A percentile compares a stretch with the other conserved stretches of the same genome.
Evolutionary conservation across 176 grass and related monocot species (phyloP).

Genomic region (Echinochloa phyllopogon): DNA sequence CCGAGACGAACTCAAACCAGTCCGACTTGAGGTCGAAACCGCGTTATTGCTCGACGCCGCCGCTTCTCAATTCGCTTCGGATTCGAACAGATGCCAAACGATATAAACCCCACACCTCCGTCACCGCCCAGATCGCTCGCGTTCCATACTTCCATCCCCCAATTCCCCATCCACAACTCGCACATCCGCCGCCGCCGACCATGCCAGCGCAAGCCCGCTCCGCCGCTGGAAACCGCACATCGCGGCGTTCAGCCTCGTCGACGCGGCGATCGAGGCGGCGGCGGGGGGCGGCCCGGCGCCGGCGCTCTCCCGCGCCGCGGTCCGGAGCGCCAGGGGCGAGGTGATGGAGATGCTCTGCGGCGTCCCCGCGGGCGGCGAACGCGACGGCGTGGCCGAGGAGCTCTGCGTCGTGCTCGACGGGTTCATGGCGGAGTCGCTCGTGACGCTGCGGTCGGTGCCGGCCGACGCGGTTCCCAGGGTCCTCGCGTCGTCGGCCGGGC

Average conservation of each 20-base stretch:
- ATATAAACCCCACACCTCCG: no score
- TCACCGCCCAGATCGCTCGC: no score
- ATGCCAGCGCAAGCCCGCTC: neutral
- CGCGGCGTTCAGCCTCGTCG: neutral
- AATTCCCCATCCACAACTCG: no score
- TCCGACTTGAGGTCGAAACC: no score
- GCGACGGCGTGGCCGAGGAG: neutral
- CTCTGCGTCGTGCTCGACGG: neutral
- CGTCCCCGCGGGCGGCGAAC: neutral
- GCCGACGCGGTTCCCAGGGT: no score
- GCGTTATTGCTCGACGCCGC: no score
- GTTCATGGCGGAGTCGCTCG: neutral
- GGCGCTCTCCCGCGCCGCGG: neutral
- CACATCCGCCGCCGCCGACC: neutral
- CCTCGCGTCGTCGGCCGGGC: neutral
- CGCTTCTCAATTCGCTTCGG: no score
- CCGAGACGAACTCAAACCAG: no score
- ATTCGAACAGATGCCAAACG: no score
- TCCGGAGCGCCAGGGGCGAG: neutral
- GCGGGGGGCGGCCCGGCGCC: no score
- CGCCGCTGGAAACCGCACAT: constrained; percentile 24
- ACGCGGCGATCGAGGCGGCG: neutral
- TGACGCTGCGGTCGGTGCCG: neutral
- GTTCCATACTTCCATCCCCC: no score
- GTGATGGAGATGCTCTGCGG: constrained; percentile 11